Evolutionary conservation across 345 rosid species (phyloP).

Genomic region (Triadica sebifera): DNA sequence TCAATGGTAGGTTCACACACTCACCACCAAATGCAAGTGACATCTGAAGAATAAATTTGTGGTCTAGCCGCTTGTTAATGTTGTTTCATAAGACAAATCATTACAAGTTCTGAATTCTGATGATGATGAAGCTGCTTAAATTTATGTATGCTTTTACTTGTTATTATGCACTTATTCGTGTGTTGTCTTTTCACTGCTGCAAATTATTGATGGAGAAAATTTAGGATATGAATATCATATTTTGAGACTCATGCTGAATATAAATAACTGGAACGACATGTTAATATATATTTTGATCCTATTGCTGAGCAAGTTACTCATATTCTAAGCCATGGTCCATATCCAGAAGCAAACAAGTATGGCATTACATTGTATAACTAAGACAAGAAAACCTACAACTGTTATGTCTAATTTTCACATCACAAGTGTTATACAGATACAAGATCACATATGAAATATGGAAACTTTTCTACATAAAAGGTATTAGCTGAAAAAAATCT

Average conservation of each 20-base stretch:
- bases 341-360: too few species aligned
- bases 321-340: background rate
- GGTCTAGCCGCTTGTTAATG: background rate
- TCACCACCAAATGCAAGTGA: constrained; percentile 8
- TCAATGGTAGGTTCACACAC: constrained; percentile 11
- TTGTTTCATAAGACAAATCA: background rate
- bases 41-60: constrained; percentile 11
- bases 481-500: too few species aligned
- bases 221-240: background rate
- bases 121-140: background rate
- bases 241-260: background rate
- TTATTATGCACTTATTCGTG: background rate
- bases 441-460: too few species aligned
- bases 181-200: background rate
- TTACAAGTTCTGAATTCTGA: background rate
- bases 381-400: too few species aligned
- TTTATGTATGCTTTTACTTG: background rate
- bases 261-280: background rate
- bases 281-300: background rate
- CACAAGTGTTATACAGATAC: too few species aligned
- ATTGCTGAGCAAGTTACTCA: background rate
- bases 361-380: too few species aligned
- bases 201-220: background rate
- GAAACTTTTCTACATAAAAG: too few species aligned
- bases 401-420: too few species aligned